These are phyloP conservation scores for Nicotiana knightiana DNA, from an alignment of 257 asterid genomes.

Conservation along the genomic window DNA sequence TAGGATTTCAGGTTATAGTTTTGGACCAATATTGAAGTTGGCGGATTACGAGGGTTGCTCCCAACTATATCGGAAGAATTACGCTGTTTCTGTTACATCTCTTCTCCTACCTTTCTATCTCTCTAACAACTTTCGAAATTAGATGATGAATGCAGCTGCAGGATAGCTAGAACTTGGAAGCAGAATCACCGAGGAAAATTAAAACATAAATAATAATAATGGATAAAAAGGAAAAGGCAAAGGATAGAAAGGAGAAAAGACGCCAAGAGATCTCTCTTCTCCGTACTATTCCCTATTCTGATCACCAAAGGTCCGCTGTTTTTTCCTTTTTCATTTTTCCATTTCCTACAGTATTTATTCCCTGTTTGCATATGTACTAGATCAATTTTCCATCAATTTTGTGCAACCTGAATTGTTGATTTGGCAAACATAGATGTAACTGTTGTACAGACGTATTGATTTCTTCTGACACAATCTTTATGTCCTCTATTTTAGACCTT, in stretches of 20 bases:
- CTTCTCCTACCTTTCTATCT: neutral
- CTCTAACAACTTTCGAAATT: neutral
- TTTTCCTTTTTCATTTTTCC: too few relatives aligned
- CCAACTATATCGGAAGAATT: neutral
- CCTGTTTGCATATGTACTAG: too few relatives aligned
- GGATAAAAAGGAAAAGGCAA: conserved; percentile 65
- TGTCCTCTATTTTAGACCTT: too few relatives aligned
- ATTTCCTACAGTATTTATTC: too few relatives aligned
- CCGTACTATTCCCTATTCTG: conserved; percentile 76
- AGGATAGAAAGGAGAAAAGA: conserved; percentile 69
- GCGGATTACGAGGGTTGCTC: neutral
- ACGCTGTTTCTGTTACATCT: conserved; percentile 1
- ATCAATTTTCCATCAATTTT: too few relatives aligned
- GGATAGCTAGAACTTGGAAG: neutral
- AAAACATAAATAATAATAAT: conserved; percentile 10
- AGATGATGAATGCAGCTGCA: neutral
- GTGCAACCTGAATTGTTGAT: too few relatives aligned
- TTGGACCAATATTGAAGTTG: too few relatives aligned
- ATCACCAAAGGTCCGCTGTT: conserved; percentile 50
- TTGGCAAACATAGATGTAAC: too few relatives aligned
- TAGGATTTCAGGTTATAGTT: too few relatives aligned
- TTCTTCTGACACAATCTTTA: too few relatives aligned
- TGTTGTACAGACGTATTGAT: too few relatives aligned
- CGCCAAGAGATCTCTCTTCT: conserved; percentile 74
- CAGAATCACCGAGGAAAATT: neutral